Conservation (phyloP, 164 flowering plant genomes). For the Magnolia kwangsiensis region DNA sequence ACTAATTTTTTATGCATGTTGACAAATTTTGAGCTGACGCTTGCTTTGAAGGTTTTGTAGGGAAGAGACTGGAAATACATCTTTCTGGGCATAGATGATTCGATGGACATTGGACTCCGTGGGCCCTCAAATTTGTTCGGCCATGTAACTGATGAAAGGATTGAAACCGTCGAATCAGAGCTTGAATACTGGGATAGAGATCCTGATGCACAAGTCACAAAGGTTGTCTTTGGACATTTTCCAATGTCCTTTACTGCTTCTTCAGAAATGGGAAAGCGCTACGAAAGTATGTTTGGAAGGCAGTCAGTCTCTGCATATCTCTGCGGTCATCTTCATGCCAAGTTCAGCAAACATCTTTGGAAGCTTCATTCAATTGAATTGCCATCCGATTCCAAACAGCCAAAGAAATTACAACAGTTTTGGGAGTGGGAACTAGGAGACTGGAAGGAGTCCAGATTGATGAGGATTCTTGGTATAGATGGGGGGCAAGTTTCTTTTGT, state of each 20-base stretch:
- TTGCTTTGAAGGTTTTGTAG: constrained; percentile 16
- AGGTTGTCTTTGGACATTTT: constrained; percentile 21
- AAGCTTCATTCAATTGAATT: constrained; percentile 13
- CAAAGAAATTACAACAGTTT: constrained; percentile 2
- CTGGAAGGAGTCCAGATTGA: constrained; percentile 22
- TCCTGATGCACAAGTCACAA: constrained; percentile 6
- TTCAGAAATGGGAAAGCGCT: constrained; percentile 14
- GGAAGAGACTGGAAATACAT: constrained; percentile 17
- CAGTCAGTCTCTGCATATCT: constrained; percentile 15
- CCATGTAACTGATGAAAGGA: constrained; percentile 16
- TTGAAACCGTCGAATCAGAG: constrained; percentile 15
- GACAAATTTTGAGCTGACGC: constrained; percentile 5
- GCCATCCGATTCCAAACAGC: constrained; percentile 6
- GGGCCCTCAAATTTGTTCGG: constrained; percentile 25
- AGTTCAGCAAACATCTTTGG: constrained; percentile 19
- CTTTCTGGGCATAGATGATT: constrained; percentile 20
- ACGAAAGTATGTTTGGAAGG: constrained; percentile 16
- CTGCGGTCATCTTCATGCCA: constrained; percentile 23
- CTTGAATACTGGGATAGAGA: constrained; percentile 17
- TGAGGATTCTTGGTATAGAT: constrained; percentile 21
- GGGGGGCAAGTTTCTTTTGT: constrained; percentile 16
- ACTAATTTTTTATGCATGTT: background rate
- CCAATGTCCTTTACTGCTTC: constrained; percentile 21
- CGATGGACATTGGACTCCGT: constrained; percentile 19
- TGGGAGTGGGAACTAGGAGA: constrained; percentile 28